A percentile compares a stretch with the other conserved stretches of the same genome.
Conservation (phyloP, 2,329 filamentous ascomycete species). For the Colletotrichum tabaci region DNA sequence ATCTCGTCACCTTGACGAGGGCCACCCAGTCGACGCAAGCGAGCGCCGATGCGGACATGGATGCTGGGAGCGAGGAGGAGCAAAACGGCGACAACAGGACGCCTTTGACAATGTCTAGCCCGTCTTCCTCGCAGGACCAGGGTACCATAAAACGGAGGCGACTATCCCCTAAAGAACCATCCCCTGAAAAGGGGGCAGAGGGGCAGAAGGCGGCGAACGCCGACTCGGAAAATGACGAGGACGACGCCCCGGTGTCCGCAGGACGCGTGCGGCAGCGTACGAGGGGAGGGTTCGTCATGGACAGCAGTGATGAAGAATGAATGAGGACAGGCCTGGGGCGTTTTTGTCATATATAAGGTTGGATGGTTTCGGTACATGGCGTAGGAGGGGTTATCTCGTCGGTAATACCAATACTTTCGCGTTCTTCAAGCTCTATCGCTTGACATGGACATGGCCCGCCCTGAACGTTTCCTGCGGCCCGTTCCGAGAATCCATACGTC, state of each 20-base stretch:
- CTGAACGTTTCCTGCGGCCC: neutral
- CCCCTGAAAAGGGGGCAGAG: constrained; percentile 11
- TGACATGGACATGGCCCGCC: no score
- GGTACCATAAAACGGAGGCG: constrained; percentile 30
- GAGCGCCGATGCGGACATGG: constrained; percentile 48
- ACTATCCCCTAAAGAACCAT: constrained; percentile 7
- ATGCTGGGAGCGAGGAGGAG: constrained; percentile 40
- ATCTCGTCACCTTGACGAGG: constrained; percentile 34
- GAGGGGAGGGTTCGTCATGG: constrained; percentile 69
- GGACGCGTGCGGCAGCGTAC: constrained; percentile 59
- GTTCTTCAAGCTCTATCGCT: neutral
- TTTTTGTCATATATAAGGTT: constrained; percentile 2
- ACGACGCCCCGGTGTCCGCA: constrained; percentile 56
- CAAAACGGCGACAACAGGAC: constrained; percentile 15
- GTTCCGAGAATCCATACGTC: neutral
- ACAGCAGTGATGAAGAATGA: constrained; percentile 72
- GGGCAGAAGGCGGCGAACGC: constrained; percentile 43
- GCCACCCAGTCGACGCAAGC: constrained; percentile 41
- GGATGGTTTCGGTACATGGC: constrained; percentile 30
- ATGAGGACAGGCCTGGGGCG: constrained; percentile 13
- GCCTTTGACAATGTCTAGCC: constrained; percentile 27
- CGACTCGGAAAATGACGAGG: constrained; percentile 51
- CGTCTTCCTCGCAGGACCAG: constrained; percentile 36
- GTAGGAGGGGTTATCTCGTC: constrained; percentile 15
- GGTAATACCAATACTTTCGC: constrained; percentile 8